Conservation (phyloP, 768 basidiomycete species). For the Kwoniella heveanensis region DNA sequence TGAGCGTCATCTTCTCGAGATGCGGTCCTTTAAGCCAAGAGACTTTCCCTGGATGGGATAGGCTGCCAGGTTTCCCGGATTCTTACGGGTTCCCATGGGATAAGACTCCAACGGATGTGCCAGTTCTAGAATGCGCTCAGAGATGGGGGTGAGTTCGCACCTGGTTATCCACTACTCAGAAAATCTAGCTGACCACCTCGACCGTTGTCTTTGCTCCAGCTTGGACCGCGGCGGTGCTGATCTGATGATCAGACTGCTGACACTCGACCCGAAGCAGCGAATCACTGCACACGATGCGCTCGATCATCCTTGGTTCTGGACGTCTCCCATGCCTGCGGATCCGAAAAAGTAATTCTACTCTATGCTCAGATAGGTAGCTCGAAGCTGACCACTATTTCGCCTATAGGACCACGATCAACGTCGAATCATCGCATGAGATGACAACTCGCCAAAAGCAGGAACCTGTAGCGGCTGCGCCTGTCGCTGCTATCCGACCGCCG, state of each 20-base stretch:
- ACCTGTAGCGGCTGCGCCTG: conserved; percentile 9
- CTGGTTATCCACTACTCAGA: no score
- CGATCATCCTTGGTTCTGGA: conserved; percentile 94
- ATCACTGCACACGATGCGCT: conserved; percentile 83
- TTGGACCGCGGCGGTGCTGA: conserved; percentile 75
- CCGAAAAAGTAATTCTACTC: conserved; percentile 47
- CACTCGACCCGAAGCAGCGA: conserved; percentile 78
- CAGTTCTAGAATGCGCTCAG: conserved; percentile 28
- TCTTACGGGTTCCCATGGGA: conserved; percentile 39
- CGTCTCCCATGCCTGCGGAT: conserved; percentile 70
- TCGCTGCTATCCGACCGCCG: neutral
- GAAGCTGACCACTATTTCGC: conserved; percentile 13
- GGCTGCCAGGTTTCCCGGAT: conserved; percentile 55
- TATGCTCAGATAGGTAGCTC: neutral
- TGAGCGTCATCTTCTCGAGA: conserved; percentile 83
- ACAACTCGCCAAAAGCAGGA: conserved; percentile 31
- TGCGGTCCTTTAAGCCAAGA: conserved; percentile 73
- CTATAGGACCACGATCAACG: conserved; percentile 31
- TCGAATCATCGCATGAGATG: conserved; percentile 51
- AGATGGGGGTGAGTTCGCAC: conserved; percentile 34
- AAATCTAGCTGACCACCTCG: neutral
- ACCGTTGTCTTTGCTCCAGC: conserved; percentile 55
- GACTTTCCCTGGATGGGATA: conserved; percentile 56
- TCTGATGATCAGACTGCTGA: conserved; percentile 77
- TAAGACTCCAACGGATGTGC: conserved; percentile 19